Evolutionary conservation across 2,329 filamentous ascomycete genomes (phyloP), one percentile per base, ranked within the genome.

Genomic region (Byssothecium circinans): DNA sequence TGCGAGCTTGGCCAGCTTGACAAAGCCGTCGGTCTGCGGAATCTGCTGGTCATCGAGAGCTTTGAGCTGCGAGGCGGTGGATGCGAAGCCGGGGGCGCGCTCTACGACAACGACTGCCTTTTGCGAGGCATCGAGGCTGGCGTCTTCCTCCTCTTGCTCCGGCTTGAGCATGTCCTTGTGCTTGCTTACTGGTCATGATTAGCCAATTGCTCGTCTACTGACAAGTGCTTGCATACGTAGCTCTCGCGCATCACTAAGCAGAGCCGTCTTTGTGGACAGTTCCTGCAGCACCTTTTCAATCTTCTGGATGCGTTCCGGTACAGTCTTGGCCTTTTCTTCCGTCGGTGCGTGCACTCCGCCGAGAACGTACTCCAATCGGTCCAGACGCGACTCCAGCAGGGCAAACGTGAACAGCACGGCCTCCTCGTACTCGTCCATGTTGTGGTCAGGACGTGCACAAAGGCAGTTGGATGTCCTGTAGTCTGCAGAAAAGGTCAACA

Each of bases 1-100:
- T 30, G 78, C 69, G 38, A 88, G 72, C 2, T 77, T 73, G 2
- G 84, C 78, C 5, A 90, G 74, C 29, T 75, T 74, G 3, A 82
- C 78, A 58, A 76, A 72, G 22, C 68, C 62, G 25, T 71, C 65
- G 3, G 75, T 65, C 19, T 72, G 68, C 4, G 75, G 74, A 8
- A 78, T 57, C 2, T 67, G 67, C 41, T 74, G 69, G 54, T 76
- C 73, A 25, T 73, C 63, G 19, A 79, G 67, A 1, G 74, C 70
- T 22, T 72, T 71, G 27, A 78, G 68, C 33, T 75, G 73, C 1
- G 73, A 72, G 8, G 74, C 71, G 1, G 66, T 69, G 12, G 68
- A 66, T 17, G 69, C 72, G 53, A 76, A 76, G 25, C 65, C 58
- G 2, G 72, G 66, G 8, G 74, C 73, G 40, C 75, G 73, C 18